Conservation (phyloP, 2,329 filamentous ascomycete species). For the Penicillium psychrosexuale region DNA sequence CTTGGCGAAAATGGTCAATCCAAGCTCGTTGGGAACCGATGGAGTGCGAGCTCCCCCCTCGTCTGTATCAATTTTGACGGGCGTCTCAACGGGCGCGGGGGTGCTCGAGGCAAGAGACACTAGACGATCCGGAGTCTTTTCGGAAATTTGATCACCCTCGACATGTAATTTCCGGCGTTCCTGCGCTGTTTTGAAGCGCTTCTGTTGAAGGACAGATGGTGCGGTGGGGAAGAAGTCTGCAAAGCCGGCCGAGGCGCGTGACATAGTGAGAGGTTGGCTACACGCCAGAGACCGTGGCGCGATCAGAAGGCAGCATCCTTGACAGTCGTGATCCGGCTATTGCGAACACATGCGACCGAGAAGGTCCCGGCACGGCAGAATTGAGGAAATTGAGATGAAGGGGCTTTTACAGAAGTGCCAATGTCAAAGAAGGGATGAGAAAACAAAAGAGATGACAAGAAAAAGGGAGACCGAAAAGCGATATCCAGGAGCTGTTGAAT, state of each 20-base stretch:
- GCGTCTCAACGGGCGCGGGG: slow-evolving; percentile 14
- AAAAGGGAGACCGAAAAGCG: not conserved
- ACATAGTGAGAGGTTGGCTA: slow-evolving; percentile 60
- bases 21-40: slow-evolving; percentile 58
- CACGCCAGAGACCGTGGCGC: slow-evolving; percentile 37
- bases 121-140: slow-evolving; percentile 3
- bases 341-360: slow-evolving; percentile 23
- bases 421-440: not conserved
- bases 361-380: slow-evolving; percentile 6
- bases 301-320: slow-evolving; percentile 43
- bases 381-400: slow-evolving; percentile 1
- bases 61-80: slow-evolving; percentile 12
- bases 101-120: slow-evolving; percentile 8
- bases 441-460: not conserved
- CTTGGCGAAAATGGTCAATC: slow-evolving; percentile 70
- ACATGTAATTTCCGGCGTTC: slow-evolving; percentile 56
- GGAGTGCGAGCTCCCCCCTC: slow-evolving; percentile 17
- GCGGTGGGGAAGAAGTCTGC: slow-evolving; percentile 82
- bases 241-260: slow-evolving; percentile 77
- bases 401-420: not conserved
- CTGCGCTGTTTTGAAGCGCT: slow-evolving; percentile 48
- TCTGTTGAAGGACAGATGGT: slow-evolving; percentile 59
- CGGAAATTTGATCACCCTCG: slow-evolving; percentile 18
- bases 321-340: slow-evolving; percentile 21
- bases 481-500: not conserved